Evolutionary conservation across 768 basidiomycete genomes (phyloP).

Genomic region (Suillus fuscotomentosus): DNA sequence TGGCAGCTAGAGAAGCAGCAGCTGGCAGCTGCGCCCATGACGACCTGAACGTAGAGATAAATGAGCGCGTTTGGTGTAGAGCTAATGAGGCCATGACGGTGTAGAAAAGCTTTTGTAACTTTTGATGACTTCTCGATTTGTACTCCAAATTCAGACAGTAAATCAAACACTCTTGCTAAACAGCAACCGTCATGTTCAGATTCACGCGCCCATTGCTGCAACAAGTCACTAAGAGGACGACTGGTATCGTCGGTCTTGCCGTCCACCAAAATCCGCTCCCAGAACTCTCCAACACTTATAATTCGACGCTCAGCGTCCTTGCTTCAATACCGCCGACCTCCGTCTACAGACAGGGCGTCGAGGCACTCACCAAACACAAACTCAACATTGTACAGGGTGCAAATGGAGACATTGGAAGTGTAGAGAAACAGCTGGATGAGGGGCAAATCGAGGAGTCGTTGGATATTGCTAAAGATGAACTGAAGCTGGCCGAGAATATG

Average conservation of each 20-base stretch:
- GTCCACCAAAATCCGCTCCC: slow-evolving; percentile 87
- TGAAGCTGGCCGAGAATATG: slow-evolving; percentile 76
- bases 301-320: slow-evolving; percentile 70
- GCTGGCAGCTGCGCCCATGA: slow-evolving; percentile 21
- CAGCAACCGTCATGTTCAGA: slow-evolving; percentile 62
- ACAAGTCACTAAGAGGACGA: slow-evolving; percentile 68
- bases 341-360: slow-evolving; percentile 86
- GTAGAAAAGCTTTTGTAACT: slow-evolving; percentile 10
- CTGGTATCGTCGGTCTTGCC: slow-evolving; percentile 80
- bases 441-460: slow-evolving; percentile 88
- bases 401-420: slow-evolving; percentile 61
- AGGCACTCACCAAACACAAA: slow-evolving; percentile 81
- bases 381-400: slow-evolving; percentile 69
- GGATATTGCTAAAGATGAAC: slow-evolving; percentile 80
- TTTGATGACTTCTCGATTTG: neutral
- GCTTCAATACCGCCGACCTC: slow-evolving; percentile 74
- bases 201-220: slow-evolving; percentile 70
- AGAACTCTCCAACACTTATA: slow-evolving; percentile 70
- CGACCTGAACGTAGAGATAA: slow-evolving; percentile 20
- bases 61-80: slow-evolving; percentile 31
- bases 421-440: slow-evolving; percentile 76
- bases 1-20: slow-evolving; percentile 16
- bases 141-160: slow-evolving; percentile 1
- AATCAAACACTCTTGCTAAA: slow-evolving; percentile 14
- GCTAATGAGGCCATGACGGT: slow-evolving; percentile 41